Evolutionary conservation across 148 eudicot species (phyloP), one percentile per base, ranked within the genome.

Genomic region (Mesembryanthemum crystallinum): DNA sequence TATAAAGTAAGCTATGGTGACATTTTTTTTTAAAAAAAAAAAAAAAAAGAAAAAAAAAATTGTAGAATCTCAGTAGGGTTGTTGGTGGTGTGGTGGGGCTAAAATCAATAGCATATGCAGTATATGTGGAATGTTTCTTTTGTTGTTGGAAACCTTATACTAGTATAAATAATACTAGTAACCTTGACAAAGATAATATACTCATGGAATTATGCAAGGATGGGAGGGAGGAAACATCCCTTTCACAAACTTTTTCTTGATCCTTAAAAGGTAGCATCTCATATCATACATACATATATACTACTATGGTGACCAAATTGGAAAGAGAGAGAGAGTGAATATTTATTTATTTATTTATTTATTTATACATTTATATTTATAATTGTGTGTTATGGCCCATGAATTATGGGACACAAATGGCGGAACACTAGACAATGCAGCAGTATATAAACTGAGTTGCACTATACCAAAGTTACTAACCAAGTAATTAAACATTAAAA

Each of bases 401-500:
- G 28, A 69, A 68, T 76, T 63, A 69, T 75, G 78, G 67, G 78
- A 6, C 66, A 35, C 17, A 62, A 52, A 27, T 69, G 49, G 72
- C n/a, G 77, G 77, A 79, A 49, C 82, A 79, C 74, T 59, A 79
- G 82, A 68, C 60, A 79, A 68, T 79, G 64, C 78, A 43, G 28
- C 45, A 25, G 39, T 60, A 60, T 25, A 62, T 57, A 69, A 68
- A 13, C 30, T 25, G 24, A 21, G 15, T 67, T 73, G 71, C 64
- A 65, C 66, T 63, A 51, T 72, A 37, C 61, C 69, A 63, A n/a
- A 1, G 21, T n/a, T n/a, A n/a, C n/a, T n/a, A n/a, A n/a, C n/a
- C n/a, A n/a, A n/a, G n/a, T n/a, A n/a, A n/a, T n/a, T n/a, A n/a
- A n/a, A n/a, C n/a, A n/a, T n/a, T n/a, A n/a, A n/a, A n/a, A n/a